Evolutionary conservation across 495 filamentous ascomycete species (phyloP), one percentile per base, ranked within the genome.

Genomic region (Hamigera avellanea): DNA sequence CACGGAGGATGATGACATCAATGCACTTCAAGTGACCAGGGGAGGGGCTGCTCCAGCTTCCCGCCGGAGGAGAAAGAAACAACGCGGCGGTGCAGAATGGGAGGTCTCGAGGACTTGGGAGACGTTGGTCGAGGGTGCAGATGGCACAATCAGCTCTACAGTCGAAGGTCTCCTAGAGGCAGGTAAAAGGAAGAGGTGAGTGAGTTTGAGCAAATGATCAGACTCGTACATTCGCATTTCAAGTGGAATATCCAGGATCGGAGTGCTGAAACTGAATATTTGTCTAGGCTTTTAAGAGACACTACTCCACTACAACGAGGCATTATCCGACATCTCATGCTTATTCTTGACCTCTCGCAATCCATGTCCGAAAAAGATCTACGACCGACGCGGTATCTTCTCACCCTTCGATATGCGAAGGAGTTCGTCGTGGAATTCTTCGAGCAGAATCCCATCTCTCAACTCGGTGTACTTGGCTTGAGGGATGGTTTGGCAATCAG

Each of bases 361-460:
- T 85, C 88, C 14, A 98, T 98, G 91, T 61, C 73, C 10, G 91
- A 96, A 59, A 96, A 95, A 56, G 91, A 98, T 47, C 67, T 96
- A 21, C 75, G 85, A 10, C 91, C 91, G 5, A 95, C 74, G 14
- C 75, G 89, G 21, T 86, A 89, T 55, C 71, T 85, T 28, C 69
- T 94, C 26, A 78, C 78, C 7, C 70, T 95, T 41, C 78, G 78
- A 45, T 93, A 88, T 62, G 83, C 87, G 31, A 72, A 80, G 41
- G 81, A 84, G 40, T 96, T 95, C 54, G 81, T 95, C 26, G 72
- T 78, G 31, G 93, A 95, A 46, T 98, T 86, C 60, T 98, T 96
- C 54, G 89, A 95, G 56, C 91, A 98, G 56, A 98, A 98, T 42
- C 91, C 91, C n/a, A 96, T 98, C 55, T 91, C 85, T 19, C 93